phyloP scores from a whole-genome alignment of 495 filamentous ascomycete genomes.

The Acidomyces sp. region DNA sequence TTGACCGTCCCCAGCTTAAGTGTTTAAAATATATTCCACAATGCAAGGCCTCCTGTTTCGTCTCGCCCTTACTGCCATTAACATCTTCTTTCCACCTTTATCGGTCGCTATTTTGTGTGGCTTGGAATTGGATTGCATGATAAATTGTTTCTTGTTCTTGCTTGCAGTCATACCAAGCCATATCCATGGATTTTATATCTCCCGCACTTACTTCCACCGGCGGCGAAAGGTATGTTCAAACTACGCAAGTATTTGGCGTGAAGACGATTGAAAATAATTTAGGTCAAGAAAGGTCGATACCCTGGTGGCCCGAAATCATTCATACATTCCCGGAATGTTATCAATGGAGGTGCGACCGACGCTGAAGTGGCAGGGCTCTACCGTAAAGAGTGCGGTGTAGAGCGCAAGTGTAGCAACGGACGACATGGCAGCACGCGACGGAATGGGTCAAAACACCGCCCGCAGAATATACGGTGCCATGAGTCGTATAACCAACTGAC shows the following conservation, averaged over 20 bases:
- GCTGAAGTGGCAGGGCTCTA: conserved; percentile 4
- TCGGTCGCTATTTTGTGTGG: conserved; percentile 24
- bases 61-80: conserved; percentile 20
- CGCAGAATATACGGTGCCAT: too few relatives aligned
- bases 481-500: too few relatives aligned
- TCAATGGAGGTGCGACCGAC: conserved; percentile 17
- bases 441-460: too few relatives aligned
- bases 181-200: conserved; percentile 33
- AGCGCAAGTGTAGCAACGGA: conserved; percentile 1
- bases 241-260: not conserved
- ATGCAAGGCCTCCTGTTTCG: conserved; percentile 12
- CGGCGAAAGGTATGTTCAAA: conserved; percentile 22
- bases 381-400: conserved; percentile 6
- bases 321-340: conserved; percentile 10
- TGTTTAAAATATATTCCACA: too few relatives aligned
- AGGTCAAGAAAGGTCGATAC: conserved; percentile 18
- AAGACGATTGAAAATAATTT: not conserved
- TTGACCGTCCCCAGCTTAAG: too few relatives aligned
- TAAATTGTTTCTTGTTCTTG: conserved; percentile 31
- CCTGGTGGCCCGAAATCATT: conserved; percentile 19
- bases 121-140: conserved; percentile 23
- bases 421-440: too few relatives aligned
- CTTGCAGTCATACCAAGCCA: conserved; percentile 30
- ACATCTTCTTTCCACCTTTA: conserved; percentile 22
- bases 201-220: conserved; percentile 30